phyloP scores from a whole-genome alignment of 495 filamentous ascomycete species.

The Penicillium psychrofluorescens region DNA sequence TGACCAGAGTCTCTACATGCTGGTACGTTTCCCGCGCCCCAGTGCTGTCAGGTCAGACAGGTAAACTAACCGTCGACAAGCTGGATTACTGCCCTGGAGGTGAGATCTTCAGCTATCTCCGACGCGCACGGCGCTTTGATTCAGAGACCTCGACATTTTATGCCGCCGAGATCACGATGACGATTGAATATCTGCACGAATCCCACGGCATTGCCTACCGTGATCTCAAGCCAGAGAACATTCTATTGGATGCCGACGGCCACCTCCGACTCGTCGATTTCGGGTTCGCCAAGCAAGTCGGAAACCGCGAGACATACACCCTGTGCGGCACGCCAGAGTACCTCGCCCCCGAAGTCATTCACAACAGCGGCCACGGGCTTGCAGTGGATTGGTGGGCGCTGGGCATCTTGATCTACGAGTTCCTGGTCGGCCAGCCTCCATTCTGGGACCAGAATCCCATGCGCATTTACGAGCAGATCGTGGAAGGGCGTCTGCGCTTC shows the following conservation, averaged over 20 bases:
- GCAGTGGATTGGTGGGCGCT: constrained; percentile 99
- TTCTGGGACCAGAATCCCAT: constrained; percentile 97
- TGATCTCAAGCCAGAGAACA: constrained; percentile 94
- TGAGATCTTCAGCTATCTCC: constrained; percentile 90
- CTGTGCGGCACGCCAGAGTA: constrained; percentile 96
- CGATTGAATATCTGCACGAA: constrained; percentile 89
- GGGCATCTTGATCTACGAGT: constrained; percentile 93
- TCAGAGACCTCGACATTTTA: constrained; percentile 85
- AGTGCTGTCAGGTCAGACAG: neutral
- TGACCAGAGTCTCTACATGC: constrained; percentile 81
- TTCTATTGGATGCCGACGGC: constrained; percentile 83
- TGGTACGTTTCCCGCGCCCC: constrained; percentile 45
- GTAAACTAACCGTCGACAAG: constrained; percentile 25
- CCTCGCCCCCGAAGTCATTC: constrained; percentile 91
- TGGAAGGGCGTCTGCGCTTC: constrained; percentile 33
- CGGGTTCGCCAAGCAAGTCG: constrained; percentile 78
- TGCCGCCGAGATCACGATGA: constrained; percentile 88
- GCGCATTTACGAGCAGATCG: constrained; percentile 79
- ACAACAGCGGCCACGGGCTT: constrained; percentile 87
- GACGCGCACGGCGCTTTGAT: constrained; percentile 78
- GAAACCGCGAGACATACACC: constrained; percentile 76
- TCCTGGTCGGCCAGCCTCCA: constrained; percentile 89
- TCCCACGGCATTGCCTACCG: constrained; percentile 79
- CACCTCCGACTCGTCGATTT: constrained; percentile 98
- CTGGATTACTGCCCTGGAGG: constrained; percentile 91